Evolutionary conservation across 176 grass and related monocot genomes (phyloP).

Genomic region (Zizania latifolia): DNA sequence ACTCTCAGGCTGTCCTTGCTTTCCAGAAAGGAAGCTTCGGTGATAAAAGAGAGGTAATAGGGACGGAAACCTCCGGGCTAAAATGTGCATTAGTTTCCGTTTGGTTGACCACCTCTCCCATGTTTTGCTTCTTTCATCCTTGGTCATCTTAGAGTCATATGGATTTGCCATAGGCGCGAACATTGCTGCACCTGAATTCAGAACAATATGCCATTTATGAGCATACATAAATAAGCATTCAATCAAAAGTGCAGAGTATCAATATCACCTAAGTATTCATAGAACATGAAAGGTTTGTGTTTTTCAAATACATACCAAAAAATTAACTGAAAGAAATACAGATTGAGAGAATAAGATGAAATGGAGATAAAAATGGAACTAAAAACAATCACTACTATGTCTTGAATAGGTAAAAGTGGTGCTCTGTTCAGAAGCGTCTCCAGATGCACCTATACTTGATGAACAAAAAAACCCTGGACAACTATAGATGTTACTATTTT

Average conservation of each 20-base stretch:
- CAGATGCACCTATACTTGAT: not conserved
- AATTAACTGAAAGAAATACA: not conserved
- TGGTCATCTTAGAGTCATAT: slow-evolving; percentile 82
- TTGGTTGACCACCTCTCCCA: slow-evolving; percentile 80
- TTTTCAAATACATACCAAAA: not conserved
- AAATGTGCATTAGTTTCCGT: slow-evolving; percentile 84
- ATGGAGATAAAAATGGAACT: not conserved
- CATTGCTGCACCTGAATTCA: slow-evolving; percentile 74
- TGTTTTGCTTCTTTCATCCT: slow-evolving; percentile 78
- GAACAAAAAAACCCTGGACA: not conserved
- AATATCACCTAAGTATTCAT: not conserved
- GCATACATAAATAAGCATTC: not conserved
- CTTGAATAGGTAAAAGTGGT: not conserved
- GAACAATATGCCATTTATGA: not conserved
- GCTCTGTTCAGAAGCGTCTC: not conserved
- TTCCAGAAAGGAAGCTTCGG: slow-evolving; percentile 82
- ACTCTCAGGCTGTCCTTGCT: slow-evolving; percentile 55
- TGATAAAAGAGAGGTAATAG: slow-evolving; percentile 68
- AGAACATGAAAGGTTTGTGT: not conserved
- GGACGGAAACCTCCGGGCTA: slow-evolving; percentile 86
- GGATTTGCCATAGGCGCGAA: slow-evolving; percentile 92
- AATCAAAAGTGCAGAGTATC: not conserved
- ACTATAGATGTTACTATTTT: not conserved
- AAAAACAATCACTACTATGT: not conserved
- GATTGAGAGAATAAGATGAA: slow-evolving; percentile 14